phyloP scores from a whole-genome alignment of 768 basidiomycete genomes.

The Phlebiopsis flavidoalba region DNA sequence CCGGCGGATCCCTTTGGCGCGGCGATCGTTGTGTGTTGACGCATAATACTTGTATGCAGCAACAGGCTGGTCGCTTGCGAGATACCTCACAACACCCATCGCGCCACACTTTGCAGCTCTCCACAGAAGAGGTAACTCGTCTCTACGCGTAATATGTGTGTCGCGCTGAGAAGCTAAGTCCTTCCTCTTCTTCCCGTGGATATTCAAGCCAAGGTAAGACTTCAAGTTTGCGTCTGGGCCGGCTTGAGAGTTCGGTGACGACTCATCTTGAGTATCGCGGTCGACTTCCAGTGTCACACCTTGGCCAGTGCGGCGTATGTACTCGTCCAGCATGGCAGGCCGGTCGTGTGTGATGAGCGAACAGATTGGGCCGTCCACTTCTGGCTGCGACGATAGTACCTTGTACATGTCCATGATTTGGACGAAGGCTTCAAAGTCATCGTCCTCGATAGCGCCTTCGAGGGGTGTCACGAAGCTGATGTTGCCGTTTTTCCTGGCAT shows the following conservation, averaged over 20 bases:
- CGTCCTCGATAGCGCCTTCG: slow-evolving; percentile 32
- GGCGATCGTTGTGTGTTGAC: slow-evolving; percentile 34
- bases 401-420: slow-evolving; percentile 42
- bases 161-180: slow-evolving; percentile 38
- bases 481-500: background rate
- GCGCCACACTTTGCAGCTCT: slow-evolving; percentile 31
- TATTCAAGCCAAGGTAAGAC: slow-evolving; percentile 54
- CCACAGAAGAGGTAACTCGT: slow-evolving; percentile 34
- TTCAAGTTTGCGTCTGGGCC: slow-evolving; percentile 11
- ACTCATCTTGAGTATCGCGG: slow-evolving; percentile 24
- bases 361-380: slow-evolving; percentile 20
- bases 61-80: slow-evolving; percentile 39
- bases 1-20: slow-evolving; percentile 38
- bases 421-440: slow-evolving; percentile 48
- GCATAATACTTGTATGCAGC: slow-evolving; percentile 49
- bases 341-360: slow-evolving; percentile 36
- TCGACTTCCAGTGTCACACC: slow-evolving; percentile 15
- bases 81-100: slow-evolving; percentile 38
- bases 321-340: slow-evolving; percentile 50
- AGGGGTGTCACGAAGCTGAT: slow-evolving; percentile 21
- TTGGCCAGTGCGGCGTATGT: slow-evolving; percentile 46
- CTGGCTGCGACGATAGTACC: slow-evolving; percentile 24
- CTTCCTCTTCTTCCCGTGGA: slow-evolving; percentile 58
- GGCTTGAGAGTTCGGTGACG: slow-evolving; percentile 23
- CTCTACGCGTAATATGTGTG: background rate